phyloP scores from a whole-genome alignment of 805 yeast species.

The Candida silvicultrix region DNA sequence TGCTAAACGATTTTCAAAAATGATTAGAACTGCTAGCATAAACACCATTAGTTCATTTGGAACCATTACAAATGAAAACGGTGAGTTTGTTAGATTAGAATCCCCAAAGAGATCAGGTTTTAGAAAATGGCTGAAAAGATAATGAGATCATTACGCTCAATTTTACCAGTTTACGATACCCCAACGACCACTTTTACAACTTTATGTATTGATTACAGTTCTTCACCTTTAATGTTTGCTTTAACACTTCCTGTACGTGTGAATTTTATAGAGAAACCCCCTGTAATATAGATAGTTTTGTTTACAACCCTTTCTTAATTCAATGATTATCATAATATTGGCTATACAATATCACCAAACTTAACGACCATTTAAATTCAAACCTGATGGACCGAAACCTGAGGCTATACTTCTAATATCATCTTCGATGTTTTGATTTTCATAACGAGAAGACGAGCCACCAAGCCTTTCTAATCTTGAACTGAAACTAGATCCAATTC shows the following conservation, averaged over 20 bases:
- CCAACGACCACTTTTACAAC: no score
- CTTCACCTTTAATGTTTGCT: no score
- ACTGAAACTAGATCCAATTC: conserved; percentile 29
- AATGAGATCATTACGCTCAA: no score
- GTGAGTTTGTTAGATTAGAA: neutral
- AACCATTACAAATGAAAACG: neutral
- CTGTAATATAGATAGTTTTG: neutral
- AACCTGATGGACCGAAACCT: conserved; percentile 4
- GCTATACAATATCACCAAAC: no score
- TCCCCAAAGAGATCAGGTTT: conserved; percentile 3
- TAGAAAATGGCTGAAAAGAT: conserved; percentile 7
- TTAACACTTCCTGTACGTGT: no score
- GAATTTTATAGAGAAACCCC: no score
- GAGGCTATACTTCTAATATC: conserved; percentile 13
- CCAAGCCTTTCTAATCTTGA: conserved; percentile 25
- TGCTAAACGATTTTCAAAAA: conserved; percentile 13
- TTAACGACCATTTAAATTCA: conserved; percentile 1
- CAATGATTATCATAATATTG: neutral
- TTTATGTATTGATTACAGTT: no score
- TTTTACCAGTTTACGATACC: no score
- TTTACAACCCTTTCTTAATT: no score
- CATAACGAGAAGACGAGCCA: conserved; percentile 16
- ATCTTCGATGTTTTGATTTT: conserved; percentile 13
- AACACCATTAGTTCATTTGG: conserved; percentile 16
- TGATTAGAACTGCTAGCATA: conserved; percentile 25